phyloP scores from a whole-genome alignment of 1,284 basidiomycete species.

The Ceratobasidium sp. region DNA sequence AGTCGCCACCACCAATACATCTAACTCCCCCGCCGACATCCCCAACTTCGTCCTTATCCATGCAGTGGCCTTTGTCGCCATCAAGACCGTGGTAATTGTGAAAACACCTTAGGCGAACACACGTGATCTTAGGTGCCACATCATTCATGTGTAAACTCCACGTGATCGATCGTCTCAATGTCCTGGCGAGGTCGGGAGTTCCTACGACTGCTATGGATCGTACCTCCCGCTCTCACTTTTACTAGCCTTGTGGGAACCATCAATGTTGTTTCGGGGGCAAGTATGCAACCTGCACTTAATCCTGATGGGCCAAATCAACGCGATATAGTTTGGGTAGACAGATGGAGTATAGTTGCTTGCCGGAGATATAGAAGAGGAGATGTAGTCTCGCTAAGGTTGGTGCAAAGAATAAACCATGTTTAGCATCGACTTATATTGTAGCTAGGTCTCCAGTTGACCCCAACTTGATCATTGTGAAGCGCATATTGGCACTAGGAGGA shows the following conservation, averaged over 20 bases:
- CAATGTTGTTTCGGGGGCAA: conserved; percentile 36
- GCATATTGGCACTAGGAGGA: conserved; percentile 47
- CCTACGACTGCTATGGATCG: conserved; percentile 43
- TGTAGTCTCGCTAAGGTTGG: conserved; percentile 45
- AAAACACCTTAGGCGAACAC: background rate
- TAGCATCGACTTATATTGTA: background rate
- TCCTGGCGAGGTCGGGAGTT: conserved; percentile 41
- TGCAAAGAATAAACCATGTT: background rate
- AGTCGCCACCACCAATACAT: conserved; percentile 78
- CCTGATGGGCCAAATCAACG: conserved; percentile 39
- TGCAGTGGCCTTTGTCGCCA: conserved; percentile 42
- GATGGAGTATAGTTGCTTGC: conserved; percentile 37
- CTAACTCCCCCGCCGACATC: conserved; percentile 67
- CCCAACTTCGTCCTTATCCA: conserved; percentile 39
- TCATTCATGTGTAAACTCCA: conserved; percentile 15
- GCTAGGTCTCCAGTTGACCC: conserved; percentile 46
- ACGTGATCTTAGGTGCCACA: conserved; percentile 41
- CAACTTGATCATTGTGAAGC: conserved; percentile 45
- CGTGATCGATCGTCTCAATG: conserved; percentile 30
- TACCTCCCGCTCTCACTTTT: conserved; percentile 41
- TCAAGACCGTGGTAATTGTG: conserved; percentile 23
- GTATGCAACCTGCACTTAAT: conserved; percentile 46
- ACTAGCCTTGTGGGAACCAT: conserved; percentile 34
- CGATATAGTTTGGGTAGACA: conserved; percentile 45
- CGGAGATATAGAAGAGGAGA: conserved; percentile 46